A percentile compares a stretch with the other conserved stretches of the same genome.
phyloP scores from a whole-genome alignment of 106 monocot species.

The Platanthera zijinensis region DNA sequence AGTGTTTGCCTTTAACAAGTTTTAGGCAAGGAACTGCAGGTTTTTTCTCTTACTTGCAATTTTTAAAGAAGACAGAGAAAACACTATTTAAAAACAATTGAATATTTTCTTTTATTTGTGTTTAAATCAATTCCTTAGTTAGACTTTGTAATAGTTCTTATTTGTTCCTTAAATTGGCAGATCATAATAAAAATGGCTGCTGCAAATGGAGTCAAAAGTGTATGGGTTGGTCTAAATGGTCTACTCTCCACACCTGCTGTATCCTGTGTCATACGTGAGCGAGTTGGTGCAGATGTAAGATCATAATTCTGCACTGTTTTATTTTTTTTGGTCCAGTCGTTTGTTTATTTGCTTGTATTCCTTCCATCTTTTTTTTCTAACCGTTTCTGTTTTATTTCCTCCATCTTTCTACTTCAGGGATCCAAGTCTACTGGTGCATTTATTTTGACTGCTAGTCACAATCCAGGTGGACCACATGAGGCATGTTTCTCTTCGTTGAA shows the following conservation, averaged over 20 bases:
- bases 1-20: no score
- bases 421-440: constrained; percentile 89
- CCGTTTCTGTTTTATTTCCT: background rate
- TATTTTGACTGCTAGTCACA: constrained; percentile 98
- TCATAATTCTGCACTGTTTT: background rate
- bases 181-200: constrained; percentile 95
- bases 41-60: background rate
- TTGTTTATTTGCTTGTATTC: background rate
- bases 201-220: constrained; percentile 87
- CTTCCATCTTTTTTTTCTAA: background rate
- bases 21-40: background rate
- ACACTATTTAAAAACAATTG: background rate
- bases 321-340: background rate
- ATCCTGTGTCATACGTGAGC: constrained; percentile 91
- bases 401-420: constrained; percentile 15
- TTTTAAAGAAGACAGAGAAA: background rate
- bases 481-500: background rate
- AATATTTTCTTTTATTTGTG: background rate
- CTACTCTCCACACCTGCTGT: constrained; percentile 96
- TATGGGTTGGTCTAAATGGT: constrained; percentile 93
- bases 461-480: constrained; percentile 97
- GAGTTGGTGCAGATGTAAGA: constrained; percentile 74
- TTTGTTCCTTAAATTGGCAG: constrained; percentile 13
- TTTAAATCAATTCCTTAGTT: background rate
- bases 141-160: background rate